These are phyloP conservation scores for Eimeria tenella DNA, from an alignment of 169 alveolate genomes.

Conservation along the genomic window DNA sequence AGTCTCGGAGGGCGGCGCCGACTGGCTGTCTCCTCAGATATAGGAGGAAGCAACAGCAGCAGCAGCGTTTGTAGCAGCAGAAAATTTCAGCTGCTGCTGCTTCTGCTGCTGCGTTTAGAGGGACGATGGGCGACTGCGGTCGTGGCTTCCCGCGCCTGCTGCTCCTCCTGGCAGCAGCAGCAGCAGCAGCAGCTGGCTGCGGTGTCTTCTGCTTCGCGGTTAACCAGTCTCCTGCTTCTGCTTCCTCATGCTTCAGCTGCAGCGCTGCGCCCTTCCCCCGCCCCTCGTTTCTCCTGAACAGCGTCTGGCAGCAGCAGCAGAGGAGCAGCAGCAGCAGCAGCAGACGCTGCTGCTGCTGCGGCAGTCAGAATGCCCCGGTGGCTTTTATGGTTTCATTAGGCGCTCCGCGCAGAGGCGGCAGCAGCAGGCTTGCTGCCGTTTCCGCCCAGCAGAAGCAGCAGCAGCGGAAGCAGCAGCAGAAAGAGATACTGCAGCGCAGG, in stretches of 20 bases:
- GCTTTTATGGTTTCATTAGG: not conserved
- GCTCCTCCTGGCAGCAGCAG: slow-evolving; percentile 29
- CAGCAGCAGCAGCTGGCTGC: not conserved
- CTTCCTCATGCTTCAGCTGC: not conserved
- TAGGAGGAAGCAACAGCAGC: not conserved
- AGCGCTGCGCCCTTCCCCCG: not conserved
- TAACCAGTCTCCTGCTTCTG: slow-evolving; percentile 25
- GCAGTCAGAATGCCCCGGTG: not conserved
- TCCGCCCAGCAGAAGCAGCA: slow-evolving; percentile 51
- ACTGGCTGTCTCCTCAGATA: not conserved
- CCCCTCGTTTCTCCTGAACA: not conserved
- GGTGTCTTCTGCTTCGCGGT: slow-evolving; percentile 18
- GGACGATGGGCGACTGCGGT: slow-evolving; percentile 6
- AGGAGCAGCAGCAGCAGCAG: slow-evolving; percentile 33
- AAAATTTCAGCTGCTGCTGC: not conserved
- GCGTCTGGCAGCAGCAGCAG: not conserved
- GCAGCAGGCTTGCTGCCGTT: slow-evolving; percentile 63
- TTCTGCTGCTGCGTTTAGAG: slow-evolving; percentile 14
- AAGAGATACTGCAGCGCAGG: slow-evolving; percentile 47
- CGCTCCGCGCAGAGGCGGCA: not conserved
- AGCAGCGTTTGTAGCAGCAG: slow-evolving; percentile 32
- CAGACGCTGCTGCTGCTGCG: not conserved
- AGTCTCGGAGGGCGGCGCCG: slow-evolving; percentile 22
- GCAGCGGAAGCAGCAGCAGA: slow-evolving; percentile 59
- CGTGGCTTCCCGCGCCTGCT: not conserved